phyloP scores from a whole-genome alignment of 495 filamentous ascomycete genomes.

The Penicillium salamii region DNA sequence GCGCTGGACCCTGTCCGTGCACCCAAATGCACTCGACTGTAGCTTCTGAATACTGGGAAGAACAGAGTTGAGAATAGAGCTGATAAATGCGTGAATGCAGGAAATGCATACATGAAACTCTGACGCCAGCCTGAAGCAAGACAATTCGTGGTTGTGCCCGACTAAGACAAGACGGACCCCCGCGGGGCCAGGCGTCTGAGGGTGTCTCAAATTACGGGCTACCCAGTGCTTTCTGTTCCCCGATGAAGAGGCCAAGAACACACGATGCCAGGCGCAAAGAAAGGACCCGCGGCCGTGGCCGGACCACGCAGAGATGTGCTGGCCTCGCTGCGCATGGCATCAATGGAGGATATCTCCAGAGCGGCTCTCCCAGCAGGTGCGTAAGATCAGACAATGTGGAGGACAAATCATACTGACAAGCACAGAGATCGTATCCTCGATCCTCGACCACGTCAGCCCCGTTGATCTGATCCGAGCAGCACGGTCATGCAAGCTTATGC shows the following conservation, averaged over 20 bases:
- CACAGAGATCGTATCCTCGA: slow-evolving; percentile 79
- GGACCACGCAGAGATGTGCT: slow-evolving; percentile 60
- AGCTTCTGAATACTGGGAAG: background rate
- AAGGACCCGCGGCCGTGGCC: slow-evolving; percentile 48
- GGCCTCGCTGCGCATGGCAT: slow-evolving; percentile 67
- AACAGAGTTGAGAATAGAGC: no score
- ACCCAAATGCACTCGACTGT: slow-evolving; percentile 1
- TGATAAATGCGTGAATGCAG: background rate
- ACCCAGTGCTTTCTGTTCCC: slow-evolving; percentile 13
- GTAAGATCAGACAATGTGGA: slow-evolving; percentile 6
- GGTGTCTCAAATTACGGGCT: background rate
- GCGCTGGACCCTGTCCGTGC: slow-evolving; percentile 7
- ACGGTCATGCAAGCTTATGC: slow-evolving; percentile 81
- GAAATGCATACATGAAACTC: background rate
- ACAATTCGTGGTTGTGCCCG: background rate
- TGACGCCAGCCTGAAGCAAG: background rate
- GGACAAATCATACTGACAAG: slow-evolving; percentile 14
- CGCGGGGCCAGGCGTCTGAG: slow-evolving; percentile 1
- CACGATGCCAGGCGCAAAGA: slow-evolving; percentile 64
- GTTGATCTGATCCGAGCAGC: slow-evolving; percentile 79
- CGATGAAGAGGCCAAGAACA: slow-evolving; percentile 31
- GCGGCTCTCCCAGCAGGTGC: slow-evolving; percentile 77
- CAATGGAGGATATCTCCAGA: slow-evolving; percentile 72
- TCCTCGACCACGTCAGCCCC: slow-evolving; percentile 85
- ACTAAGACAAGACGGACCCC: background rate